Percentiles rank a stretch among this genome's conserved stretches.
These are phyloP conservation scores for Wickerhamiella vanderwaltii DNA, from an alignment of 805 yeast species.

Conservation along the genomic window DNA sequence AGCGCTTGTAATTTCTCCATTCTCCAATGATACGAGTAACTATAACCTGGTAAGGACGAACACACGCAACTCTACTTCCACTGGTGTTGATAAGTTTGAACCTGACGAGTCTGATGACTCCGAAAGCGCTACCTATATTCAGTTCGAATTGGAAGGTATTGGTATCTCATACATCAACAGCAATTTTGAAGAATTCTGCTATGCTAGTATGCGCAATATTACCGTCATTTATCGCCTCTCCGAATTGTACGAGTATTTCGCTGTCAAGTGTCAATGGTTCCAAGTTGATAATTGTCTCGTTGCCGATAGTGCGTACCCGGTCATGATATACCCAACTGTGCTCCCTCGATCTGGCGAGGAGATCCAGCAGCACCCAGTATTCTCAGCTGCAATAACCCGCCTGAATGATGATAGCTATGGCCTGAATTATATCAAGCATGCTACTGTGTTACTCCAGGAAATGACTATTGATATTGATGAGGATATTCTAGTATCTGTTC, in stretches of 20 bases:
- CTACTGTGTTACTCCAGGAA: conserved; percentile 79
- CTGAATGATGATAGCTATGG: conserved; percentile 88
- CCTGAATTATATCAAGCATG: conserved; percentile 78
- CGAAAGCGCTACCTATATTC: conserved; percentile 31
- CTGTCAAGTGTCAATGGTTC: conserved; percentile 81
- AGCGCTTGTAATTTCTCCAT: conserved; percentile 69
- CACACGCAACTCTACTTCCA: not conserved
- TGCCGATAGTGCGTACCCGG: conserved; percentile 72
- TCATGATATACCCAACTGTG: conserved; percentile 77
- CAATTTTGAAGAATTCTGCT: conserved; percentile 63
- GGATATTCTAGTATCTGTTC: conserved; percentile 69
- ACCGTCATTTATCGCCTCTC: conserved; percentile 75
- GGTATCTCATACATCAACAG: conserved; percentile 77
- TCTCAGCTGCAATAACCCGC: conserved; percentile 72
- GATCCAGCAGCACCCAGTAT: conserved; percentile 78
- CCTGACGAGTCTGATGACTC: conserved; percentile 17
- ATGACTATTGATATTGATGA: conserved; percentile 89
- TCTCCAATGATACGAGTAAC: conserved; percentile 64
- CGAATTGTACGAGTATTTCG: conserved; percentile 66
- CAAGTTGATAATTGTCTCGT: conserved; percentile 87
- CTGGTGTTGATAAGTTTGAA: not conserved
- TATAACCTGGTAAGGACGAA: conserved; percentile 28
- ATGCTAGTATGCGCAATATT: conserved; percentile 68
- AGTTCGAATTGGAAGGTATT: conserved; percentile 59
- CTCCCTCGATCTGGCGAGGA: conserved; percentile 76